A percentile compares a stretch with the other conserved stretches of the same genome.
These are phyloP conservation scores for Nitzschia sp. DNA, from an alignment of 108 stramenopile species.

Conservation along the genomic window DNA sequence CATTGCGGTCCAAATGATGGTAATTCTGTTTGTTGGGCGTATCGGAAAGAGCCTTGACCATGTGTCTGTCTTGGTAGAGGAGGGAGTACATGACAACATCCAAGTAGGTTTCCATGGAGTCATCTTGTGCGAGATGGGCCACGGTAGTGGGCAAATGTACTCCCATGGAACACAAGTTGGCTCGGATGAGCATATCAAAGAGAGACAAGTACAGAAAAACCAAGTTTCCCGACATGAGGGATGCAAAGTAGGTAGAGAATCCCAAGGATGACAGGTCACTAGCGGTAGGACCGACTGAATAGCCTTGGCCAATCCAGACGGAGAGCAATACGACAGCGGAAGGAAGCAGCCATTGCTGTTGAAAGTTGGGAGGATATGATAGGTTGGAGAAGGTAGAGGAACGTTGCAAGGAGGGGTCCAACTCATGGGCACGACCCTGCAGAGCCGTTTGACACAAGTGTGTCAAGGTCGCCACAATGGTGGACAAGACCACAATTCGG, in stretches of 20 bases:
- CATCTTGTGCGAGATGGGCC: slow-evolving; percentile 25
- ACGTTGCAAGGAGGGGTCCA: slow-evolving; percentile 15
- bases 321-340: not conserved
- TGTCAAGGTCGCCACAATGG: slow-evolving; percentile 18
- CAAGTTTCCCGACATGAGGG: slow-evolving; percentile 1
- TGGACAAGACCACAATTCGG: not conserved
- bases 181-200: slow-evolving; percentile 27
- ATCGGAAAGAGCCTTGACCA: slow-evolving; percentile 10
- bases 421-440: slow-evolving; percentile 34
- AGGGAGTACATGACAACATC: slow-evolving; percentile 33
- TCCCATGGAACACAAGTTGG: slow-evolving; percentile 22
- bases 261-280: not conserved
- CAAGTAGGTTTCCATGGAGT: slow-evolving; percentile 25
- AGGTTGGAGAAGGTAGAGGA: not conserved
- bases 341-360: not conserved
- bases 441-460: slow-evolving; percentile 23
- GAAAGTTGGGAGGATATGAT: not conserved
- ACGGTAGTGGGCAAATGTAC: slow-evolving; percentile 27
- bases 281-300: not conserved
- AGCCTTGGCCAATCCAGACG: not conserved
- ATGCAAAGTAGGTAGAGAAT: not conserved
- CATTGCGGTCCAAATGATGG: slow-evolving; percentile 30
- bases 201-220: slow-evolving; percentile 18
- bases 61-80: slow-evolving; percentile 19
- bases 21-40: not conserved